phyloP scores from a whole-genome alignment of 192 early-diverging fungal genomes.

The Backusella macrospora region DNA sequence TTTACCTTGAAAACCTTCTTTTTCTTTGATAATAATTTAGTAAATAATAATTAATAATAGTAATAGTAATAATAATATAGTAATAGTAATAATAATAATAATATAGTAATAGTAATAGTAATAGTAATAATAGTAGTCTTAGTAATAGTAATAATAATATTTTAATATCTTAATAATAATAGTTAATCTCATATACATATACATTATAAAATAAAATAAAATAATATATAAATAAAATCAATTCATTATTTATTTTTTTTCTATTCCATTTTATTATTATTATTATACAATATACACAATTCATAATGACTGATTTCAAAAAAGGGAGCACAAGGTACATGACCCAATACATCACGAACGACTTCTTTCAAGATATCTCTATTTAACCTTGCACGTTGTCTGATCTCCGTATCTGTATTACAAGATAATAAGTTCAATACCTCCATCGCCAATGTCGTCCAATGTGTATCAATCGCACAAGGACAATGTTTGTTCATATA shows the following conservation, averaged over 20 bases:
- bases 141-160: too few species aligned
- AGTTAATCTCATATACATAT: too few species aligned
- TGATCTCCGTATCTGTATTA: background rate
- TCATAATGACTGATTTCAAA: conserved; percentile 2
- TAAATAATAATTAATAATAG: too few species aligned
- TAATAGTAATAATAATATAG: too few species aligned
- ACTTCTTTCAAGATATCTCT: background rate
- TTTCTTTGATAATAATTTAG: too few species aligned
- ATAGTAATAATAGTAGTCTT: too few species aligned
- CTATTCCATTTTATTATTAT: background rate
- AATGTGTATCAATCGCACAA: background rate
- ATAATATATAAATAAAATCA: background rate
- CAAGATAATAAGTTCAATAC: background rate
- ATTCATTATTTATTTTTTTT: background rate
- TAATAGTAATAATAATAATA: too few species aligned
- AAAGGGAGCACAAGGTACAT: background rate
- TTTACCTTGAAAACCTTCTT: too few species aligned
- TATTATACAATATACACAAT: conserved; percentile 6
- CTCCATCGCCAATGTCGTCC: background rate
- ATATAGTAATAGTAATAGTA: too few species aligned
- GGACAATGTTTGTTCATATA: background rate
- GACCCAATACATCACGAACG: background rate
- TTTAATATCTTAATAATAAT: too few species aligned
- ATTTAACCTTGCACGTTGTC: background rate
- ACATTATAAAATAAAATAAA: background rate